Evolutionary conservation across 805 yeast genomes (phyloP), one percentile per base, ranked within the genome.

Genomic region (Wickerhamomyces xylosicus): DNA sequence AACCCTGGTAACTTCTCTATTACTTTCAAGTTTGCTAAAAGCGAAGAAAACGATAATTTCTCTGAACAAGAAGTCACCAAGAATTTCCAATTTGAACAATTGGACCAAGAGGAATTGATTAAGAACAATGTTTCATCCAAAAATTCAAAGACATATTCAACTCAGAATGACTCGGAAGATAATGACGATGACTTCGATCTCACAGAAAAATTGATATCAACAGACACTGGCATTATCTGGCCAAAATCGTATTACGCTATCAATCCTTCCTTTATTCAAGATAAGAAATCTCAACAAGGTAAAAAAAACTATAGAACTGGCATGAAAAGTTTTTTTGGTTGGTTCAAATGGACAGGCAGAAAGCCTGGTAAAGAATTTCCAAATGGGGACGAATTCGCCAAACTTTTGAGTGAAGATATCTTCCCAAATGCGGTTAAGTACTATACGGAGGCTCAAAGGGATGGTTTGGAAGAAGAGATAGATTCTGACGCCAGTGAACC

Each of bases 341-440:
- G 89, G 79, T 89, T 87, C 54, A 64, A 66, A 36, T 87, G 94
- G 89, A 81, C 92, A 1, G 95, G 95, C 0, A 56, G 61, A 28
- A 79, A 78, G 46, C 81, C 85, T 2, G 83, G 85, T 2, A 84
- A 77, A 59, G 92, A 78, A 54, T 85, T 77, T 53, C 71, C 87
- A 44, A 69, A 72, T 41, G 95, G 95, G 19, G 90, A 79, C 44
- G 86, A 79, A 10, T 66, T 89, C 39, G 85, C 95, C 0, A 64
- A 76, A 37, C 59, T 84, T 33, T 64, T 90, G 13, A 66, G 74
- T 5, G 95, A 86, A 35, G 95, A 89, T 50, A 55, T 90, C 33
- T 89, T 74, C 54, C 95, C 95, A 13, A 78, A 79, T 48, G 92
- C 96, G 4, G 77, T 85, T 19, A 84, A 81, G 49, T 81, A 84